Conservation (phyloP, 306 rosid genomes). For the Corylus americana region DNA sequence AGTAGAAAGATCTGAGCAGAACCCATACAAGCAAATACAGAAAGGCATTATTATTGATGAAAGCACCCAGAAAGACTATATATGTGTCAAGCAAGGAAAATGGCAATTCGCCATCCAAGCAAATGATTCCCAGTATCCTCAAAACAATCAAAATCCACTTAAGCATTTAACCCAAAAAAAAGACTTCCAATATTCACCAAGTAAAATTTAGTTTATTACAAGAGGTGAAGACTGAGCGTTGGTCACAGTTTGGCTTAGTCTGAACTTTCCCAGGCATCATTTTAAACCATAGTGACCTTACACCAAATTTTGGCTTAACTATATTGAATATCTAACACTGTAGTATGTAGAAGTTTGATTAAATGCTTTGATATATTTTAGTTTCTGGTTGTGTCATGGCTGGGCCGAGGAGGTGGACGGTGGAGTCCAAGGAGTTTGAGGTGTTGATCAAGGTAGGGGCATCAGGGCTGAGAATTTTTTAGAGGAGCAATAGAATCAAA, state of each 20-base stretch:
- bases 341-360: background rate
- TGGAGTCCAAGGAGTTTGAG: no score
- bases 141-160: background rate
- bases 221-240: background rate
- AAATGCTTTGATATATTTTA: background rate
- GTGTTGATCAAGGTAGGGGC: no score
- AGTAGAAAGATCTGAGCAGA: background rate
- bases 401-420: no score
- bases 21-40: background rate
- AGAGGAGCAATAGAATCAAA: no score
- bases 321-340: background rate
- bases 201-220: background rate
- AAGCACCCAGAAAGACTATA: background rate
- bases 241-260: background rate
- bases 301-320: background rate
- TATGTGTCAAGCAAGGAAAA: background rate
- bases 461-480: no score
- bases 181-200: background rate
- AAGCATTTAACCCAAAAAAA: background rate
- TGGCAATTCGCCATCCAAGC: background rate
- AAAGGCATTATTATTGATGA: background rate
- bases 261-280: background rate
- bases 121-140: background rate
- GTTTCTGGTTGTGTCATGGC: no score
- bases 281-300: background rate